Evolutionary conservation across 371 early-diverging fungal genomes (phyloP), one percentile per base, ranked within the genome.

Genomic region (Mycotypha africana): DNA sequence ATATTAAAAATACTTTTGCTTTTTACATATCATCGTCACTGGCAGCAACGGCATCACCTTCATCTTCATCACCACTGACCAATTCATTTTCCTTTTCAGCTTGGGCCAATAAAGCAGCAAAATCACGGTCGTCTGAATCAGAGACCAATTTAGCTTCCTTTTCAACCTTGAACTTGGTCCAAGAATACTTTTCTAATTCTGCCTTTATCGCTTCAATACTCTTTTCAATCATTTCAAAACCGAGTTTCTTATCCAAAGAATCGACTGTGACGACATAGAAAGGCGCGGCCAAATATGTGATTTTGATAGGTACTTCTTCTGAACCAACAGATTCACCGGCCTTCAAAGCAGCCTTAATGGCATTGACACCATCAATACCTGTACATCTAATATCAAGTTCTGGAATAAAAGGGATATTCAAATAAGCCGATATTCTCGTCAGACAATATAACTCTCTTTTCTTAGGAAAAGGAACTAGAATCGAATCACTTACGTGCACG

Each of bases 351-450:
- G 81, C 78, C 65, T 95, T 95, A 62, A 99, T 93, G 33, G 96
- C 96, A 61, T 93, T 92, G 17, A 99, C 91, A 53, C 99, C 99
- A 65, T 96, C 93, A 60, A 91, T 91, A 57, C 89, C 91, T 52
- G 88, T 92, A 77, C 99, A 99, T 56, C 91, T 89, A 38, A 97
- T 88, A 66, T 99, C 98, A 45, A 99, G 81, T 79, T 99, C 99
- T 49, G 15, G 5, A 24, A 33, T 33, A 33, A n/a, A 33, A 6
- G 5, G n/a, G n/a, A n/a, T n/a, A n/a, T n/a, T n/a, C n/a, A n/a
- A n/a, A n/a, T n/a, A n/a, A n/a, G n/a, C n/a, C n/a, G n/a, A n/a
- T n/a, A n/a, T n/a, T n/a, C n/a, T n/a, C n/a, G n/a, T n/a, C n/a
- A n/a, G n/a, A n/a, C n/a, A n/a, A n/a, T n/a, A n/a, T n/a, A n/a